Percentiles rank a stretch among this genome's conserved stretches.
Conservation (phyloP, 352 stramenopile genomes). For the Phytopythium delawarense region DNA sequence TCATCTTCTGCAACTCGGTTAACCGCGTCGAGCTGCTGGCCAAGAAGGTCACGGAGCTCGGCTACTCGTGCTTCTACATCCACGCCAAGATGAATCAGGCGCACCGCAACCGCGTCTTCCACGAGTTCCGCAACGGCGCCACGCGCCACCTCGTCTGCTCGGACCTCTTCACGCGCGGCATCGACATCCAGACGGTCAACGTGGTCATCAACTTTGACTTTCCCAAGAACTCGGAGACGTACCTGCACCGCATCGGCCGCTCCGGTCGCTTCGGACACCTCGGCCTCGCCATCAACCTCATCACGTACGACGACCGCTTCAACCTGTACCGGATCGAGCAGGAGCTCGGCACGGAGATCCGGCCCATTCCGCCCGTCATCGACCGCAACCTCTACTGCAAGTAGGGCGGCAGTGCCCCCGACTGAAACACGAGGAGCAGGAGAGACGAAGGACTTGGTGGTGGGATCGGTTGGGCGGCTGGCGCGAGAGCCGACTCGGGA, state of each 20-base stretch:
- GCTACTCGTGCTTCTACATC: constrained; percentile 99
- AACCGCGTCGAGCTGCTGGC: constrained; percentile 98
- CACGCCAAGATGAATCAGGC: constrained; percentile 99
- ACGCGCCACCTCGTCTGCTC: constrained; percentile 97
- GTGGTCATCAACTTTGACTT: constrained; percentile 99
- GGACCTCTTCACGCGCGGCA: constrained; percentile 99
- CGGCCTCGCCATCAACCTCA: constrained; percentile 99
- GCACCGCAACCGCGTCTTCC: constrained; percentile 99
- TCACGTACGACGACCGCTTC: constrained; percentile 99
- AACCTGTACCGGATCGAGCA: constrained; percentile 98
- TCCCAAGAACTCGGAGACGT: constrained; percentile 99
- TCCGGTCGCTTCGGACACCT: constrained; percentile 98
- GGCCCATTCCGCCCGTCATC: constrained; percentile 97
- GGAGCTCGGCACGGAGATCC: constrained; percentile 99
- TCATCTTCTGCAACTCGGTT: constrained; percentile 99
- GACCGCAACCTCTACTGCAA: constrained; percentile 98
- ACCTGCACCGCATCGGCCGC: constrained; percentile 98
- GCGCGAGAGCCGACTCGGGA: background rate
- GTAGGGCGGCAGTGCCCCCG: constrained; percentile 13
- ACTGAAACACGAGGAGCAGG: background rate
- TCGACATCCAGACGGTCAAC: constrained; percentile 99
- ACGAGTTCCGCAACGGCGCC: constrained; percentile 98
- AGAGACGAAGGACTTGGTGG: constrained; percentile 5
- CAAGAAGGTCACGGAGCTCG: constrained; percentile 99
- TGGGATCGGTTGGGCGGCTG: constrained; percentile 1